Conservation (phyloP, 169 alveolate genomes). For the Babesia bovis region DNA sequence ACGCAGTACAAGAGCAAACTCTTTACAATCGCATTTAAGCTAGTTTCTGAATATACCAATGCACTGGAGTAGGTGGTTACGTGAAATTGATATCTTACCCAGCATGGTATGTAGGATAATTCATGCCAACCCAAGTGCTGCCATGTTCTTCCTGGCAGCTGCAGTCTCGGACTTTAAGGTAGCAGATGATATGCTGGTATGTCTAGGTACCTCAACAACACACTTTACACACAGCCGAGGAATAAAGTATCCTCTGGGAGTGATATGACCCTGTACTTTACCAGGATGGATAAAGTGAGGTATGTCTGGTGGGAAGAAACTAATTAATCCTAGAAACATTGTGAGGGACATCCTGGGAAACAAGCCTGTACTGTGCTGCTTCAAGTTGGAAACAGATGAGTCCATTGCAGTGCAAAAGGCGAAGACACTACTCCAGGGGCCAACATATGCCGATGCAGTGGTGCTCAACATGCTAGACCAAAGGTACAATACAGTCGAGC, state of each 20-base stretch:
- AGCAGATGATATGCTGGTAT: constrained; percentile 20
- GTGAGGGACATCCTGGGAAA: constrained; percentile 6
- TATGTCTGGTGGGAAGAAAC: neutral
- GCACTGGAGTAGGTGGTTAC: constrained; percentile 9
- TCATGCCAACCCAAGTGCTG: neutral
- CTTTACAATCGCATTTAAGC: neutral
- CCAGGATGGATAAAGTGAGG: constrained; percentile 23
- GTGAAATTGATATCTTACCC: neutral
- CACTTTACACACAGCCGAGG: neutral
- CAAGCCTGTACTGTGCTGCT: constrained; percentile 29
- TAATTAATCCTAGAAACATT: neutral
- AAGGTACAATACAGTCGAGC: constrained; percentile 14
- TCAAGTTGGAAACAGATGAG: constrained; percentile 35
- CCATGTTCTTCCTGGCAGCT: constrained; percentile 30
- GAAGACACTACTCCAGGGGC: constrained; percentile 2
- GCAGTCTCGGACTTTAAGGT: constrained; percentile 39
- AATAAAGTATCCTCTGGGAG: constrained; percentile 28
- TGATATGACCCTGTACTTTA: constrained; percentile 2
- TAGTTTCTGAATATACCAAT: constrained; percentile 6
- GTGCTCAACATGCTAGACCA: constrained; percentile 24
- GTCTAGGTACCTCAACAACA: neutral
- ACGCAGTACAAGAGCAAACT: constrained; percentile 32
- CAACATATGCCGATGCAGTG: constrained; percentile 43
- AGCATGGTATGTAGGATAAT: neutral
- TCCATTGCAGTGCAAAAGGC: neutral